These are phyloP conservation scores for Penicillium hordei DNA, from an alignment of 2,329 filamentous ascomycete species.

Conservation along the genomic window DNA sequence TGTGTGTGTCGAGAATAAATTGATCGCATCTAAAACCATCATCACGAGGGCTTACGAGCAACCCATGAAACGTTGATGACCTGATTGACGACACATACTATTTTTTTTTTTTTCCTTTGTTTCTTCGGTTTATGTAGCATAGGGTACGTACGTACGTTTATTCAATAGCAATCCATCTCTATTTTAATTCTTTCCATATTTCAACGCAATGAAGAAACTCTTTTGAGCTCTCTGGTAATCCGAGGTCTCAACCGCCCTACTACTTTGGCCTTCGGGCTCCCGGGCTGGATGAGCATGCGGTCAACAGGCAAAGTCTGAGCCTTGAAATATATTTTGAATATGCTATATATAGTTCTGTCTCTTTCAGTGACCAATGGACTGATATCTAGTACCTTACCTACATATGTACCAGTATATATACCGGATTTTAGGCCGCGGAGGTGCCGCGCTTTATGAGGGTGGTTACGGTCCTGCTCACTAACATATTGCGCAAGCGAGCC, in stretches of 20 bases:
- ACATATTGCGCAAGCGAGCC: too few relatives aligned
- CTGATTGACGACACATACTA: slow-evolving; percentile 44
- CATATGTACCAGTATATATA: too few relatives aligned
- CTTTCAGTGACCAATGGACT: not conserved
- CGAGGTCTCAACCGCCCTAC: slow-evolving; percentile 44
- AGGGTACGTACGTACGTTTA: slow-evolving; percentile 27
- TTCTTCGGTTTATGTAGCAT: slow-evolving; percentile 9
- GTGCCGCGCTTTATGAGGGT: too few relatives aligned
- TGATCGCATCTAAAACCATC: slow-evolving; percentile 77
- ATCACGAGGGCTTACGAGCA: slow-evolving; percentile 59
- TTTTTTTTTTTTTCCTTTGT: slow-evolving; percentile 9
- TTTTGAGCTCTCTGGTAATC: slow-evolving; percentile 47
- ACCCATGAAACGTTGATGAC: slow-evolving; percentile 50
- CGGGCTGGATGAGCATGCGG: slow-evolving; percentile 47
- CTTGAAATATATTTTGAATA: slow-evolving; percentile 3
- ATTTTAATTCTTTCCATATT: not conserved
- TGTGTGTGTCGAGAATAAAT: slow-evolving; percentile 68
- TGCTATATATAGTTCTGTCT: not conserved
- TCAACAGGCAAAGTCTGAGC: slow-evolving; percentile 47
- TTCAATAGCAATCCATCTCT: slow-evolving; percentile 4
- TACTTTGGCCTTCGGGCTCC: slow-evolving; percentile 15
- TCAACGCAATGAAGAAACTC: slow-evolving; percentile 38
- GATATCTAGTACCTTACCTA: not conserved
- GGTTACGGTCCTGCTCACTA: too few relatives aligned
- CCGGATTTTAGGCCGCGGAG: too few relatives aligned